Percentiles rank a stretch among this genome's conserved stretches.
Evolutionary conservation across 257 asterid species (phyloP).

Genomic region (Gentiana straminea): DNA sequence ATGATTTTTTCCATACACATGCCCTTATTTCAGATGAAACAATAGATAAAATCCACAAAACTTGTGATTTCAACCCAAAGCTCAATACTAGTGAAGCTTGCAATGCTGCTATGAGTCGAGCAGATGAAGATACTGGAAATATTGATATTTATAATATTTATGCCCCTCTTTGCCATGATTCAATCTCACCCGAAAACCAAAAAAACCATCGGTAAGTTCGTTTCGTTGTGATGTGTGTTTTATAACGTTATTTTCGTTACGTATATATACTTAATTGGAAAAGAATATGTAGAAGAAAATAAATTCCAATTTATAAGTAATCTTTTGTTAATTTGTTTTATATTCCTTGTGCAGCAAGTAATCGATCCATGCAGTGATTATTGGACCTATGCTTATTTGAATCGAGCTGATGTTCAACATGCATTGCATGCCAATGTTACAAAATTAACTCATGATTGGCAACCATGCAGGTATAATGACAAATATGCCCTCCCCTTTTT

Average conservation of each 20-base stretch:
- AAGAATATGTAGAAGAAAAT: not conserved
- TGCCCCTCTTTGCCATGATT: conserved; percentile 46
- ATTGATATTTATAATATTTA: conserved; percentile 60
- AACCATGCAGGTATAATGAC: conserved; percentile 54
- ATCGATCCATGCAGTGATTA: conserved; percentile 62
- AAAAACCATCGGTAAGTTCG: conserved; percentile 35
- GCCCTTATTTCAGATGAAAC: conserved; percentile 55
- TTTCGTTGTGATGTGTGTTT: not conserved
- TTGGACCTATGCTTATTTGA: conserved; percentile 50
- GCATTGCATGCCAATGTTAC: conserved; percentile 84
- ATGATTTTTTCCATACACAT: conserved; percentile 48
- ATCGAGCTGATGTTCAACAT: conserved; percentile 61
- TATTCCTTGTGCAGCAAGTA: conserved; percentile 20
- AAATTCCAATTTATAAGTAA: not conserved
- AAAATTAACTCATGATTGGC: conserved; percentile 43
- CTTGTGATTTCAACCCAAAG: conserved; percentile 39
- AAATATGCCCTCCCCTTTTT: not conserved
- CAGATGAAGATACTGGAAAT: conserved; percentile 9
- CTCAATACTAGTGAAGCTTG: conserved; percentile 22
- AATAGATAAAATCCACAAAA: conserved; percentile 12
- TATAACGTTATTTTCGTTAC: too few species aligned
- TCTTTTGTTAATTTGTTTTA: not conserved
- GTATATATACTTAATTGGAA: too few species aligned
- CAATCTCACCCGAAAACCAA: conserved; percentile 43
- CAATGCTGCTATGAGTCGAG: conserved; percentile 19